phyloP scores from a whole-genome alignment of 805 yeast genomes.

The Saturnispora hagleri region DNA sequence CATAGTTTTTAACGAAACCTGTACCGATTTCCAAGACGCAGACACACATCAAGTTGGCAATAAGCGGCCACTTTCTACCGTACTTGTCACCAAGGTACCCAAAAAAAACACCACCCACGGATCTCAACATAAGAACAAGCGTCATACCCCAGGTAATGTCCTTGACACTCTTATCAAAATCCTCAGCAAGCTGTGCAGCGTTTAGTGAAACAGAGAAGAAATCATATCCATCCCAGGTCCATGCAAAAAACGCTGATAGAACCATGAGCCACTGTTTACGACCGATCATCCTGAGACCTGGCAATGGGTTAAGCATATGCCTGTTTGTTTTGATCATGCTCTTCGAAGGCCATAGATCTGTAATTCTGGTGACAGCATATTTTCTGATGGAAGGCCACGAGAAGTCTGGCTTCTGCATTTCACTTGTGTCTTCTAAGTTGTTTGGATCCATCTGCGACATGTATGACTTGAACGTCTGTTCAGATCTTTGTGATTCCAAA shows the following conservation, averaged over 20 bases:
- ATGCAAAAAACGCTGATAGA: conserved; percentile 42
- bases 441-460: conserved; percentile 1
- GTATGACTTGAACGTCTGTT: conserved; percentile 6
- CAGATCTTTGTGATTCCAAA: conserved; percentile 4
- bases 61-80: conserved; percentile 54
- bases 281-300: conserved; percentile 40
- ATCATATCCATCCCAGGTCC: conserved; percentile 64
- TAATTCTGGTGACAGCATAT: conserved; percentile 38
- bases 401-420: conserved; percentile 24
- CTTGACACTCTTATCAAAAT: conserved; percentile 36
- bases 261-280: conserved; percentile 50
- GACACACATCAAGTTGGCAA: conserved; percentile 36
- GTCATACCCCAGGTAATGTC: conserved; percentile 61
- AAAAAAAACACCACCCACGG: conserved; percentile 53
- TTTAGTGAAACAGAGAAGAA: conserved; percentile 50
- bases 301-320: conserved; percentile 53
- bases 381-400: conserved; percentile 24
- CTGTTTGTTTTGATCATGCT: conserved; percentile 29
- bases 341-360: conserved; percentile 41
- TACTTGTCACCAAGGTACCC: conserved; percentile 51
- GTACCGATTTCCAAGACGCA: conserved; percentile 52
- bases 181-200: conserved; percentile 37
- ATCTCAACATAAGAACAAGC: conserved; percentile 56
- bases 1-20: conserved; percentile 48
- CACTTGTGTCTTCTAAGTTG: conserved; percentile 3